Conservation (phyloP, 1,284 basidiomycete genomes). For the Trametes versicolor region DNA sequence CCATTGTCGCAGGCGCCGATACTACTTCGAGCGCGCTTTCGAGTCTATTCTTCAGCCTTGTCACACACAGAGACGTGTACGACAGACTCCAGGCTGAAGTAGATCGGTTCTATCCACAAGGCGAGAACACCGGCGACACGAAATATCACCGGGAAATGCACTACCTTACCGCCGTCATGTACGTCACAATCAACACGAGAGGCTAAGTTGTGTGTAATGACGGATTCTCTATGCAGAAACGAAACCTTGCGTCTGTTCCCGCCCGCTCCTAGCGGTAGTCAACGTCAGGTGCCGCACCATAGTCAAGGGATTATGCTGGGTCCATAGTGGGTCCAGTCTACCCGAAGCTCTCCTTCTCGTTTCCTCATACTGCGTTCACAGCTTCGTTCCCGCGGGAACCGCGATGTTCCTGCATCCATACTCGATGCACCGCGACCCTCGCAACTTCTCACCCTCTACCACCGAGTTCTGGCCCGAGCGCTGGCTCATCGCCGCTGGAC, state of each 20-base stretch:
- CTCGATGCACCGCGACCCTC: slow-evolving; percentile 44
- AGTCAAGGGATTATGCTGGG: slow-evolving; percentile 35
- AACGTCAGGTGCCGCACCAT: slow-evolving; percentile 50
- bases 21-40: slow-evolving; percentile 26
- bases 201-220: slow-evolving; percentile 11
- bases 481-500: slow-evolving; percentile 35
- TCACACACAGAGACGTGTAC: slow-evolving; percentile 8
- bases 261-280: slow-evolving; percentile 59
- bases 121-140: slow-evolving; percentile 39
- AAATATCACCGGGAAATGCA: slow-evolving; percentile 38
- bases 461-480: slow-evolving; percentile 31
- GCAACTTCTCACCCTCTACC: slow-evolving; percentile 39
- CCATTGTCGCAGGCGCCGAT: slow-evolving; percentile 25
- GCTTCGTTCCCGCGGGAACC: slow-evolving; percentile 41
- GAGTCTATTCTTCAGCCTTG: slow-evolving; percentile 19
- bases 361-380: slow-evolving; percentile 11
- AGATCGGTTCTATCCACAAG: slow-evolving; percentile 40
- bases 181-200: slow-evolving; percentile 7
- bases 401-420: slow-evolving; percentile 37
- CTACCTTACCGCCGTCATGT: slow-evolving; percentile 46
- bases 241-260: slow-evolving; percentile 66
- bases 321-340: slow-evolving; percentile 38
- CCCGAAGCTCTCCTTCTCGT: not conserved
- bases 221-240: slow-evolving; percentile 52
- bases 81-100: slow-evolving; percentile 41